Base-by-base conservation (phyloP, 2,329 filamentous ascomycete genomes). In the Colletotrichum liaoningense region DNA sequence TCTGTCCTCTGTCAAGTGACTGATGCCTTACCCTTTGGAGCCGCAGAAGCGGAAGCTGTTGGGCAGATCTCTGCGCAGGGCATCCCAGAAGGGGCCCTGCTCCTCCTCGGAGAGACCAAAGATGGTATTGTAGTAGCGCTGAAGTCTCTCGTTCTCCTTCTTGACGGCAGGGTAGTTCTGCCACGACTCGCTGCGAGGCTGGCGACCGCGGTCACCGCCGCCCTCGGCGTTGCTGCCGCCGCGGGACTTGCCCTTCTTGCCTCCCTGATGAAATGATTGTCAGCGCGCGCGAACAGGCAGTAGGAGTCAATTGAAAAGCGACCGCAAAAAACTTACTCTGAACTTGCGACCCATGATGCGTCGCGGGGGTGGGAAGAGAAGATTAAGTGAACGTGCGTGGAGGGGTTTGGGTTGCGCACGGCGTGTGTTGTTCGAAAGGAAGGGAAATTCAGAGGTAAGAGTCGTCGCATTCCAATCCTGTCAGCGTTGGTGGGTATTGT, bases 41-140 rank as follows among this genome's bases (percentile, higher is more conserved):
- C 97, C 97, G 73, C 95, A 97, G 85, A 99, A 99, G 74, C 97
- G 92, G 87, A 98, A 99, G 84, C 95, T 98, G 86, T 98, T 98
- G 69, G 97, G 97, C 63, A 99, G 87, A 81, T 98, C 95, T 76
- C 93, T 91, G 79, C 92, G 91, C 81, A 98, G 86, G 0, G 93
- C 91, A 49, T 90, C 89, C 97, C 97, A 99, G 84, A 98, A 98
- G 11, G 90, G 88, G 69, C 91, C 87, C 79, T 90, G 91, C 84
- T 98, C 96, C 58, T 92, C 91, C 63, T 95, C 93, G 0, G 93
- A 88, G 8, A 98, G 86, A 72, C 95, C 90, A 6, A 94, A 88
- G 35, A 95, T 88, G 75, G 89, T 87, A 81, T 97, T 93, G 87
- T 99, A 99, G 86, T 93, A 98, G 76, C 88, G 87, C 85, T 98